Percentiles rank a stretch among this genome's conserved stretches.
phyloP scores from a whole-genome alignment of 352 stramenopile species.

The Halophytophthora batemanensis region DNA sequence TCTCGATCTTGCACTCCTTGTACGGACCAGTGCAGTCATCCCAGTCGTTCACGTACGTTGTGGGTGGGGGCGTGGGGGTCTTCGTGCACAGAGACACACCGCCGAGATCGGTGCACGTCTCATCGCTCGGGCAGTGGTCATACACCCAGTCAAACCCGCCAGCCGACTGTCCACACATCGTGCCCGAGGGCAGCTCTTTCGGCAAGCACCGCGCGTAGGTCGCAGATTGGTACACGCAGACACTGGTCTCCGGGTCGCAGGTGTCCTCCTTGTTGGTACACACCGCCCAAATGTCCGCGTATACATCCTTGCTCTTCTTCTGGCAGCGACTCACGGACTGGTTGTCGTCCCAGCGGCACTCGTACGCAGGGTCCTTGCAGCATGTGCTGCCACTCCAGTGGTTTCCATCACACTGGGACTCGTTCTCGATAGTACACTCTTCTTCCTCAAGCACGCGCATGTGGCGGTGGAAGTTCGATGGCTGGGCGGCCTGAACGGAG shows the following conservation, averaged over 20 bases:
- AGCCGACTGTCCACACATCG: background rate
- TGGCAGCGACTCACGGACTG: constrained; percentile 27
- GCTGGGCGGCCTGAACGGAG: constrained; percentile 8
- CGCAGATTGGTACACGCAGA: background rate
- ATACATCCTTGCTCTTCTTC: background rate
- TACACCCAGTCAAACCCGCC: background rate
- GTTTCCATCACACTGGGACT: constrained; percentile 34
- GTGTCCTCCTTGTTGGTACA: background rate
- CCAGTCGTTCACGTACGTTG: constrained; percentile 15
- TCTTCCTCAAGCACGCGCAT: constrained; percentile 10
- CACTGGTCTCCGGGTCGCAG: constrained; percentile 1
- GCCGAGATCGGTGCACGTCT: constrained; percentile 2
- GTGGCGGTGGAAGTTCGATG: constrained; percentile 12
- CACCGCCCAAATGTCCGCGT: background rate
- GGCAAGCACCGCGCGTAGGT: background rate
- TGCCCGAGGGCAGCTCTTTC: background rate
- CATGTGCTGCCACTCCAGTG: constrained; percentile 35
- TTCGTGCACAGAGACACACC: constrained; percentile 7
- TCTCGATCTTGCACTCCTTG: constrained; percentile 6
- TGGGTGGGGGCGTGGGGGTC: background rate
- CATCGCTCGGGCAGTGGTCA: background rate
- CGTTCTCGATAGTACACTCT: constrained; percentile 27
- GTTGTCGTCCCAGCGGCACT: constrained; percentile 30
- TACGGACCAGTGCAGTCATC: constrained; percentile 14
- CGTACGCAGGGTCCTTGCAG: constrained; percentile 31